These are phyloP conservation scores for Lumnitzera racemosa DNA, from an alignment of 345 rosid genomes.

Conservation along the genomic window DNA sequence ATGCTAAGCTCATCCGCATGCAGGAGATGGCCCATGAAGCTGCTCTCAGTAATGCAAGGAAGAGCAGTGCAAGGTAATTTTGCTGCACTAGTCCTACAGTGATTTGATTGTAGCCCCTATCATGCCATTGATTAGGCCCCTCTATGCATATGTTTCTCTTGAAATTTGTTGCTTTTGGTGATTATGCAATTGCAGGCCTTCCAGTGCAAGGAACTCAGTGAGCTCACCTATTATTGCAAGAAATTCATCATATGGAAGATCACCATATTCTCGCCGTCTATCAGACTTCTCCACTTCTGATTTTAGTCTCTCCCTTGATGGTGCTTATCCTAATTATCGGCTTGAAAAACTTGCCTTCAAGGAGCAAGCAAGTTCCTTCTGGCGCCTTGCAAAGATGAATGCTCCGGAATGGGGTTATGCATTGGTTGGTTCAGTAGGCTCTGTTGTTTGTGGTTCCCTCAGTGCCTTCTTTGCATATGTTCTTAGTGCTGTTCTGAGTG, in stretches of 20 bases:
- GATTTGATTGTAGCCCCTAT: constrained; percentile 1
- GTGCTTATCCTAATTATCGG: constrained; percentile 59
- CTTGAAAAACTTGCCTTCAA: constrained; percentile 85
- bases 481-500: constrained; percentile 84
- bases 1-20: constrained; percentile 89
- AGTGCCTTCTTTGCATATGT: constrained; percentile 96
- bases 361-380: constrained; percentile 95
- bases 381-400: constrained; percentile 97
- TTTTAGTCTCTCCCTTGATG: constrained; percentile 85
- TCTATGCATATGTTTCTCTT: neutral
- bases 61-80: constrained; percentile 90
- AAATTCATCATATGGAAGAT: constrained; percentile 92
- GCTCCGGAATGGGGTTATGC: constrained; percentile 97
- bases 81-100: neutral
- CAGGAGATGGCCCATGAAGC: constrained; percentile 97
- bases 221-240: constrained; percentile 95
- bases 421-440: constrained; percentile 80
- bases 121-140: neutral
- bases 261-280: constrained; percentile 88
- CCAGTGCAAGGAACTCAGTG: constrained; percentile 96
- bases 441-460: constrained; percentile 81
- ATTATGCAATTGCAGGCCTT: constrained; percentile 61
- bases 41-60: constrained; percentile 84
- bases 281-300: constrained; percentile 99
- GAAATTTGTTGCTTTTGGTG: neutral